phyloP scores from a whole-genome alignment of 768 basidiomycete genomes.

The Leucosporidium yakuticum region DNA sequence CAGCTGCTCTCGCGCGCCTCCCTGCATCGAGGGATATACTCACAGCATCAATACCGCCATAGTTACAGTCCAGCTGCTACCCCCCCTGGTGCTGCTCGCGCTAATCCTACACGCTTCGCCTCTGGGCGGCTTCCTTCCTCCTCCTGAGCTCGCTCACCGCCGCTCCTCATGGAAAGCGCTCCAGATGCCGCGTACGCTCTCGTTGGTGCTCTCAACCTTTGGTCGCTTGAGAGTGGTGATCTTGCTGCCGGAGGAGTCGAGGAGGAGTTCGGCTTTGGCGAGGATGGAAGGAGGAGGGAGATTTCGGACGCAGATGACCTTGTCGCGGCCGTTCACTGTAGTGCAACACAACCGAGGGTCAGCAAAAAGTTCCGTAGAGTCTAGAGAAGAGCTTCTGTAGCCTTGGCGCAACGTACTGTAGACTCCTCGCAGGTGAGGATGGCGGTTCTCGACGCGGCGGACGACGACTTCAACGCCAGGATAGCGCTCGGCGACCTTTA shows the following conservation, averaged over 20 bases:
- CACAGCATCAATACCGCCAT: too few species aligned
- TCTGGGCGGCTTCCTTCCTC: too few species aligned
- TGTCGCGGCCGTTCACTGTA: slow-evolving; percentile 76
- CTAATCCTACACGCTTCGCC: too few species aligned
- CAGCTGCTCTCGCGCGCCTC: too few species aligned
- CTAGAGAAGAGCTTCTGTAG: background rate
- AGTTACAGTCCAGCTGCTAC: too few species aligned
- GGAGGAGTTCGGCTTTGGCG: slow-evolving; percentile 71
- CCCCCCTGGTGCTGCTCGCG: too few species aligned
- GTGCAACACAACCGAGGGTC: background rate
- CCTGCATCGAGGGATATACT: too few species aligned
- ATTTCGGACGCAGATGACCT: slow-evolving; percentile 72
- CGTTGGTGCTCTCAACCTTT: slow-evolving; percentile 69
- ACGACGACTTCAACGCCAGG: slow-evolving; percentile 82
- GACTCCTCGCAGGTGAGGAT: slow-evolving; percentile 76
- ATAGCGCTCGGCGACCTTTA: slow-evolving; percentile 61
- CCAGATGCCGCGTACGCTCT: slow-evolving; percentile 82
- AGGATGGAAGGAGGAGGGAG: slow-evolving; percentile 68
- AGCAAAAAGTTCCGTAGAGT: background rate
- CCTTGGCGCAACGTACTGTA: slow-evolving; percentile 58
- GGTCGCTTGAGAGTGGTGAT: slow-evolving; percentile 69
- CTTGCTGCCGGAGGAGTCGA: slow-evolving; percentile 81
- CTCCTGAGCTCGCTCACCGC: too few species aligned
- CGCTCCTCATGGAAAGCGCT: slow-evolving; percentile 63
- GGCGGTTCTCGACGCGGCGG: slow-evolving; percentile 63